Conservation (phyloP, 352 stramenopile genomes). For the Plasmopara halstedii region DNA sequence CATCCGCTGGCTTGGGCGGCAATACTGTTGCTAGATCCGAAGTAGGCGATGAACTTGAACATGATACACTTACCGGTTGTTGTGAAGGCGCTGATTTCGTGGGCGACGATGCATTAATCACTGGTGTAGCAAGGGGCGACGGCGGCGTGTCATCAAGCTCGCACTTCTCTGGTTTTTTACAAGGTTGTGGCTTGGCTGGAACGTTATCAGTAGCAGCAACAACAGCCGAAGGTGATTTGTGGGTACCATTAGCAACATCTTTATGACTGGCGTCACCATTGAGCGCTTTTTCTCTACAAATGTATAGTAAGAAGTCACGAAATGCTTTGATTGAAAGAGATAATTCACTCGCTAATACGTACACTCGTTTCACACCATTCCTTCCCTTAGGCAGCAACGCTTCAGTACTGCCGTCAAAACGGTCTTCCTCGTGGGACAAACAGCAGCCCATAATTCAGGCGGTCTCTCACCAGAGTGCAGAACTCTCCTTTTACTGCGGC, state of each 20-base stretch:
- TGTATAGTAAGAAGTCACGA: slow-evolving; percentile 2
- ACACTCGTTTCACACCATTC: slow-evolving; percentile 24
- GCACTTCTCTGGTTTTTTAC: slow-evolving; percentile 22
- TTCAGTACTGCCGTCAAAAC: slow-evolving; percentile 38
- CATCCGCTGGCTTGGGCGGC: slow-evolving; percentile 8
- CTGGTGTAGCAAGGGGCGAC: slow-evolving; percentile 11
- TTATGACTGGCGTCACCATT: slow-evolving; percentile 23
- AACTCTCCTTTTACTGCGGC: not conserved
- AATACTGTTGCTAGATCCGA: slow-evolving; percentile 4
- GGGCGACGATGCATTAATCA: slow-evolving; percentile 12
- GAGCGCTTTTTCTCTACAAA: slow-evolving; percentile 24
- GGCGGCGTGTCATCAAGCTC: slow-evolving; percentile 29
- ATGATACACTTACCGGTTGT: no score
- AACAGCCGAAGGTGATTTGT: slow-evolving; percentile 26
- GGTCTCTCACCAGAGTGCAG: slow-evolving; percentile 2
- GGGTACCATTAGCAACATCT: slow-evolving; percentile 18
- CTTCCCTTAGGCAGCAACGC: slow-evolving; percentile 52
- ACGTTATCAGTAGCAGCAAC: slow-evolving; percentile 19
- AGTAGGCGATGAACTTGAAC: slow-evolving; percentile 4
- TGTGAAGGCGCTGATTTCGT: slow-evolving; percentile 7
- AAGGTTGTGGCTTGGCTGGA: slow-evolving; percentile 19
- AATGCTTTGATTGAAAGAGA: not conserved
- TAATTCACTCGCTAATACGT: slow-evolving; percentile 4
- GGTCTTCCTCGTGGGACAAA: slow-evolving; percentile 57
- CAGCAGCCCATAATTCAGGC: slow-evolving; percentile 50